Evolutionary conservation across 2,329 filamentous ascomycete genomes (phyloP), one percentile per base, ranked within the genome.

Genomic region (Colletotrichum cuscutae): DNA sequence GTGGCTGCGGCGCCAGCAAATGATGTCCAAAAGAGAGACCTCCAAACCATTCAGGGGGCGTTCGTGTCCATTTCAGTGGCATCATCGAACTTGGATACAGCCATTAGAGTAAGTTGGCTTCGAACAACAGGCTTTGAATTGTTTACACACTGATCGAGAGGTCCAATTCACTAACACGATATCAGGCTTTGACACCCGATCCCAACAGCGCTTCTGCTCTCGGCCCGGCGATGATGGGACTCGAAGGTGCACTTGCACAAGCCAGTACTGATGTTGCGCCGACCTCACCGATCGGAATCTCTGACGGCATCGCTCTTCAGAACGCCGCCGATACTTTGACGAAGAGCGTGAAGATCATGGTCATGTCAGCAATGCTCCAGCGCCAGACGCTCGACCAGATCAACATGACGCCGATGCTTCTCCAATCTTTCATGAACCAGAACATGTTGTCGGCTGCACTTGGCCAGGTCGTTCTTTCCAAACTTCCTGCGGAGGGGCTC

Each of bases 211-310:
- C 71, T 12, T 22, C n/a, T 13, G 62, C 57, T 22, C 63, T 75
- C 1, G 22, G 2, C 3, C 46, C 54, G 4, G 71, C 73, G 1
- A 28, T 61, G 8, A 26, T 70, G 46, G 66, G 42, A 19, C 52
- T 75, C 13, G 73, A 75, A 32, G 42, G 54, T 19, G 73, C 73
- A 9, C 71, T 75, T 24, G 59, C 70, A 11, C 65, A 75, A 19
- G 73, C 65, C 15, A 65, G 66, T 1, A 35, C 35, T 46, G 66
- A 74, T 24, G 32, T 71, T 53, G 4, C 74, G 7, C 74, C 73
- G 13, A 75, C 76, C 6, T 68, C 74, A 32, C 73, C 75, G n/a
- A 76, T 80, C 32, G 77, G 76, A 1, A 54, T 80, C 2, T 74
- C 76, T n/a, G 78, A 75, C 8, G 77, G 73, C 6, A 69, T 76